Evolutionary conservation across 768 basidiomycete species (phyloP), one percentile per base, ranked within the genome.

Genomic region (Lentinula aciculospora): DNA sequence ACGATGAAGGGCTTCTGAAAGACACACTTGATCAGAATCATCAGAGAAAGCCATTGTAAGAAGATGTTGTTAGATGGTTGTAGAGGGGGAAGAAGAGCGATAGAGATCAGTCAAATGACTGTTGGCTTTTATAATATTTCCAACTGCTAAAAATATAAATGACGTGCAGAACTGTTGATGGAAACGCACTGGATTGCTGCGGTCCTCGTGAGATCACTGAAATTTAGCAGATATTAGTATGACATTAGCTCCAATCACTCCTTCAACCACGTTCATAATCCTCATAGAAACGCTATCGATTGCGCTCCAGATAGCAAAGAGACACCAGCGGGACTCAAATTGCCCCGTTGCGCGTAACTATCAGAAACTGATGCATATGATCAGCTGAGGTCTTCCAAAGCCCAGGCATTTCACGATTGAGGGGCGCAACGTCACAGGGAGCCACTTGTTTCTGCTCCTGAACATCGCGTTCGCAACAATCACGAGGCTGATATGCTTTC

Each of bases 21-120:
- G 36, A 39, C 34, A 3, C 15, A 53, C 51, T 23, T 53, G 51
- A 31, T 48, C 36, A 34, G 65, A 65, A 36, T 63, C 60, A 45
- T 48, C 19, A 45, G 25, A 37, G 58, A 60, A 60, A 44, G 60
- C 63, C 63, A 66, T 64, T 17, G n/a, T 62, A 42, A 46, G 25
- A 53, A 34, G 12, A 51, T 39, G 13, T n/a, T 15, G 12, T 29
- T 53, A 21, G 56, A 58, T 34, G 56, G 56, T 15, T 7, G 47
- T 32, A 46, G n/a, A 12, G 50, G 46, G 23, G 15, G 7, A 31
- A 15, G 32, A 23, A n/a, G n/a, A n/a, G n/a, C 19, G 44, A 48
- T 25, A 4, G 12, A 48, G 27, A 13, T 3, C 4, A 25, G 42
- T 47, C 46, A 27, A 53, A 53, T 34, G 27, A 29, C 46, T 49